These are phyloP conservation scores for Arthrobotrys pseudoclavata DNA, from an alignment of 2,329 filamentous ascomycete species.

Conservation along the genomic window DNA sequence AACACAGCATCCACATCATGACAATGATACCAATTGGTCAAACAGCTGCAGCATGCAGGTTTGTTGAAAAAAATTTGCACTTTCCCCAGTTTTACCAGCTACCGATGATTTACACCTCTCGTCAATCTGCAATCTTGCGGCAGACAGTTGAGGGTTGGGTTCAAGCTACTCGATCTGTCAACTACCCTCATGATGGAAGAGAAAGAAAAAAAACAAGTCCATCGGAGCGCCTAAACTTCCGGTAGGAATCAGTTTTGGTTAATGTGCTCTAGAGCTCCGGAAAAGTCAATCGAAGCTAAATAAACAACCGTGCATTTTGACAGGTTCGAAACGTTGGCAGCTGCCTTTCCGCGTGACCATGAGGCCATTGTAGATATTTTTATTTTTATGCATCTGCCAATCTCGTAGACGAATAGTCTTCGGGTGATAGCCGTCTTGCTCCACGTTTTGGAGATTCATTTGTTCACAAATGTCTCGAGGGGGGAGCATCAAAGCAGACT, in stretches of 20 bases:
- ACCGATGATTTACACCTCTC: constrained; percentile 51
- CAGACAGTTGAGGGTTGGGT: constrained; percentile 38
- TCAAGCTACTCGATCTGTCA: constrained; percentile 56
- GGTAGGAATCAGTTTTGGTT: constrained; percentile 37
- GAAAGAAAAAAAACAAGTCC: neutral
- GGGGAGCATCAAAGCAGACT: neutral
- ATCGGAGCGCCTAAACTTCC: constrained; percentile 34
- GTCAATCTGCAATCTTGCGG: constrained; percentile 55
- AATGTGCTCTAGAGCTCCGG: constrained; percentile 55
- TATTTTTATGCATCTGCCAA: constrained; percentile 3
- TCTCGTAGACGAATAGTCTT: constrained; percentile 40
- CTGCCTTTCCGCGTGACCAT: constrained; percentile 58
- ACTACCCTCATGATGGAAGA: constrained; percentile 32
- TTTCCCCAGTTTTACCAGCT: constrained; percentile 58
- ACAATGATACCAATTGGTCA: constrained; percentile 25
- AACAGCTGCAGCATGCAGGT: constrained; percentile 40
- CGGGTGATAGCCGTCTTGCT: constrained; percentile 52
- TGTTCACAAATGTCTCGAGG: constrained; percentile 39
- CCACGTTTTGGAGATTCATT: constrained; percentile 56
- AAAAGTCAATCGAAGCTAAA: constrained; percentile 25
- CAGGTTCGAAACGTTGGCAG: constrained; percentile 50
- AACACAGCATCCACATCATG: constrained; percentile 13
- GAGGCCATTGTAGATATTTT: constrained; percentile 32
- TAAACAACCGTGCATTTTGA: constrained; percentile 48
- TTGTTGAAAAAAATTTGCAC: constrained; percentile 38